Evolutionary conservation across 495 filamentous ascomycete species (phyloP), one percentile per base, ranked within the genome.

Genomic region (Glonium stellatum): DNA sequence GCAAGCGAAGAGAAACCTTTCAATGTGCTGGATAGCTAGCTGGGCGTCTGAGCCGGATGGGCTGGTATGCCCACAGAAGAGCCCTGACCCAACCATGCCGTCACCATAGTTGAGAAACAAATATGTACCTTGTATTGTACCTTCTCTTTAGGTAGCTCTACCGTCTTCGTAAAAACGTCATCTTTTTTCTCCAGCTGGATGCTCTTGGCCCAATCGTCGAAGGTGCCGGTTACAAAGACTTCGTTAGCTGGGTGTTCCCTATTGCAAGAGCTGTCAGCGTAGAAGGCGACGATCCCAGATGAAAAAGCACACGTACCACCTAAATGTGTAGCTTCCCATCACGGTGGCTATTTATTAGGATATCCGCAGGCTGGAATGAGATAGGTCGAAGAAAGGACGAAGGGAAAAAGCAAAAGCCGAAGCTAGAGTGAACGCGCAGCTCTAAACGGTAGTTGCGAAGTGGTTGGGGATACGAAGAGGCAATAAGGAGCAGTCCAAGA

Each of bases 161-260:
- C 90, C 48, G 81, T 81, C 75, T 95, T 95, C 75, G 85, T 78
- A 64, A 92, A 93, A 61, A 75, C 66, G 50, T 82, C 81, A 63
- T 80, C 61, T 19, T 58, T 84, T 70, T 87, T 86, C 48, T 90
- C 84, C 52, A 98, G 79, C 76, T 85, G 83, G 67, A 89, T 83
- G 50, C 81, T 89, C 78, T 90, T 88, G 48, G 81, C 78, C 93
- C 93, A 98, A 76, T 90, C 82, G 73, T 98, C 92, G 71, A 97
- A 98, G 51, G 88, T 92, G 68, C 93, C 93, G 6, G 92, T 96
- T 59, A 98, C 93, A 72, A 87, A 91, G 64, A 98, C 93, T 70
- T 96, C 90, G 61, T 80, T 79, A 61, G 88, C 90, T 62, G 78
- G 69, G 69, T 90, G 83, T 63, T 84, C 81, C 89, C 89, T 69